These are phyloP conservation scores for Globisporangium camurandrum DNA, from an alignment of 352 stramenopile genomes.

Conservation along the genomic window DNA sequence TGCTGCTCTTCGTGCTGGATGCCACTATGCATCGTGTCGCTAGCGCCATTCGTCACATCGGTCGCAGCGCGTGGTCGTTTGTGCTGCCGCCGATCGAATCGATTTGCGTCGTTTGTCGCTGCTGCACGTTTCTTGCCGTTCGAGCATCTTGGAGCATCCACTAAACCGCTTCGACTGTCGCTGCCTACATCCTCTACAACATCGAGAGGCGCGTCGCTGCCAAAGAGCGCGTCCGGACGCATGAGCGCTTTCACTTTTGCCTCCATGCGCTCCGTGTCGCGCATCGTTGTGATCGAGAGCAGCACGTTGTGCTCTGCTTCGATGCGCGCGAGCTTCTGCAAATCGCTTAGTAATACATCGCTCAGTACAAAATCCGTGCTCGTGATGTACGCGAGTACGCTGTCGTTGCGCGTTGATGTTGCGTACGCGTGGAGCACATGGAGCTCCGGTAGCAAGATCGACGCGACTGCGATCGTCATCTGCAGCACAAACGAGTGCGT, in stretches of 20 bases:
- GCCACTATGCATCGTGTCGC: not conserved
- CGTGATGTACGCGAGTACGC: constrained; percentile 13
- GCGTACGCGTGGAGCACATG: constrained; percentile 16
- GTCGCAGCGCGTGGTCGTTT: constrained; percentile 2
- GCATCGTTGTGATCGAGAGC: constrained; percentile 41
- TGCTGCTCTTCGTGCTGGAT: too few relatives aligned
- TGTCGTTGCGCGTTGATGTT: constrained; percentile 12
- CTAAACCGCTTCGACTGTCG: too few relatives aligned
- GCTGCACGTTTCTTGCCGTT: constrained; percentile 17
- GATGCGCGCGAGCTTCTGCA: constrained; percentile 38
- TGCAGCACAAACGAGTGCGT: constrained; percentile 20
- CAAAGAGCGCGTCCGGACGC: constrained; percentile 37
- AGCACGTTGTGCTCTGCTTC: constrained; percentile 42
- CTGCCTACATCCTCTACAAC: not conserved
- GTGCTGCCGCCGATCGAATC: not conserved
- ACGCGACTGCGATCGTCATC: constrained; percentile 29
- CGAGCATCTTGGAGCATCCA: too few relatives aligned
- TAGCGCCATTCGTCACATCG: constrained; percentile 7
- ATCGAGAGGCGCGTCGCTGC: not conserved
- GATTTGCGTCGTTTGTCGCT: not conserved
- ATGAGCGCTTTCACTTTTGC: constrained; percentile 36
- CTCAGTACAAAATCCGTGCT: constrained; percentile 25
- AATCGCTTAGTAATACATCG: constrained; percentile 23
- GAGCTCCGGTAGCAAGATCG: constrained; percentile 20
- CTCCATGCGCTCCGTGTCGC: constrained; percentile 33